These are phyloP conservation scores for Agapanthus africanus DNA, from an alignment of 106 monocot species.

Conservation along the genomic window DNA sequence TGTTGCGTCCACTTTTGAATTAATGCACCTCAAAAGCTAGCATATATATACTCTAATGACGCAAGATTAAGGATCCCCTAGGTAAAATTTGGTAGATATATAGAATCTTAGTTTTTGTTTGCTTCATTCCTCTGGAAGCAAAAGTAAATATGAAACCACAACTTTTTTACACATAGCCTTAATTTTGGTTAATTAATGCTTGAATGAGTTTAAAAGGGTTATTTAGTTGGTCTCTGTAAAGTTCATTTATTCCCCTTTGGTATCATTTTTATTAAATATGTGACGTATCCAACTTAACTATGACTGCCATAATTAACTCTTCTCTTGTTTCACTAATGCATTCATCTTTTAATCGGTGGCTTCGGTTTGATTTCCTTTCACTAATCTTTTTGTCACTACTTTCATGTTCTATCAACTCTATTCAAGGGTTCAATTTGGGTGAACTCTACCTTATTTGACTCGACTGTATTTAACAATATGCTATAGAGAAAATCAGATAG, in stretches of 20 bases:
- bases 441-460: no score
- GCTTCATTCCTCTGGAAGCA: neutral
- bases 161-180: neutral
- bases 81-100: neutral
- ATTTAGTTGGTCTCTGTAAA: neutral
- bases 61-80: neutral
- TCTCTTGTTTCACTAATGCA: neutral
- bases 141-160: neutral
- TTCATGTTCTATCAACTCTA: no score
- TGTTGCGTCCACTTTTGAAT: no score
- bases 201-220: neutral
- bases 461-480: no score
- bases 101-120: neutral
- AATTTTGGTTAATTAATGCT: neutral
- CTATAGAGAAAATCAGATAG: no score
- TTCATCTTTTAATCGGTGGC: no score
- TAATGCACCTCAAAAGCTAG: neutral
- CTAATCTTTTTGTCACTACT: no score
- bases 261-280: neutral
- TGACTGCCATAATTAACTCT: neutral
- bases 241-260: neutral
- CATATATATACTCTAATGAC: neutral
- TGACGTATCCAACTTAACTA: conserved; percentile 1
- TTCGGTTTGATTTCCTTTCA: no score
- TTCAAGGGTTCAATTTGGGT: no score